Base-by-base conservation (phyloP, 176 grass and related monocot genomes). In the Lolium multiflorum region DNA sequence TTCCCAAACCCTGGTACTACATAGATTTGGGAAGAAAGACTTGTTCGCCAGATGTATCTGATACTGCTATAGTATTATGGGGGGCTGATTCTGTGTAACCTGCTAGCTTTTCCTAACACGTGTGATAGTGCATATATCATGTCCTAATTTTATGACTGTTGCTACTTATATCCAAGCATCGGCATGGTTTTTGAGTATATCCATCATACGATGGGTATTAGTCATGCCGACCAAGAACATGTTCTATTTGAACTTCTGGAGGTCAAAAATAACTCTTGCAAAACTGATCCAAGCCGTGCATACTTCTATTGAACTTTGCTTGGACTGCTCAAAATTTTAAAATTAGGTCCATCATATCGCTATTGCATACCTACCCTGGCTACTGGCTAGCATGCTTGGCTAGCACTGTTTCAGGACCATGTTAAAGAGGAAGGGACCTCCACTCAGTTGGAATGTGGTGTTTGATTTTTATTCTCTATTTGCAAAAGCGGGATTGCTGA, bases 341-440 rank as follows among this genome's bases (percentile, higher is more conserved):
- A 11, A 35, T 37, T 41, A 24, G 35, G 56, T 84, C 38, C 18
- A 35, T 38, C 71, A 56, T 74, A 61, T 60, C 22, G 3, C 48
- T 84, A 26, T 37, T 25, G 21, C 55, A 17, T 80, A 22, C 17
- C 55, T 80, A 20, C 46, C 43, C 8, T 21, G 35, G 21, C 21
- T 64, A 44, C 44, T 49, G 44, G 44, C 78, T 73, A 21, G 55
- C 55, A 81, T 85, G 46, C 22, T 7, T 76, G 84, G 48, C 17
- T 74, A 38, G 13, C 52, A 71, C 20, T 79, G 20, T 57, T 82
- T 76, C 21, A 15, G 64, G 58, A 66, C 60, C 48, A 64, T 60
- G 77, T 41, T 64, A 55, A 56, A 77, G 41, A 52, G 74, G 61
- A 70, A 73, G 78, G 83, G 83, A 82, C 83, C 62, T 82, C 43